Evolutionary conservation across 192 early-diverging fungal species (phyloP).

Genomic region (Coemansia sp.): DNA sequence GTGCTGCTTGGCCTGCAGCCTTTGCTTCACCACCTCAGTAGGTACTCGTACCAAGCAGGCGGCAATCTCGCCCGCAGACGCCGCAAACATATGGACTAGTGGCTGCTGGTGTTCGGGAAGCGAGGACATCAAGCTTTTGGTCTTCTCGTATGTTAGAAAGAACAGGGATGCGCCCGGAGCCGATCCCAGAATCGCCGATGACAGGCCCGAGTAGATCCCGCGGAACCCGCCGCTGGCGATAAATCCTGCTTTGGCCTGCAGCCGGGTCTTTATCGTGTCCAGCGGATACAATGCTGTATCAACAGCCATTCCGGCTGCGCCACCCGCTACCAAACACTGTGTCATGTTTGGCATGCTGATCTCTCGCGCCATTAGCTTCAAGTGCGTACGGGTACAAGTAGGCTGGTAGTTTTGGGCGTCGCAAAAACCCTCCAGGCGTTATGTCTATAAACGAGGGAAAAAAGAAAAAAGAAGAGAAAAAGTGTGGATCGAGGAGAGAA

Average conservation of each 20-base stretch:
- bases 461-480: neutral
- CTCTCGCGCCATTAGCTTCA: slow-evolving; percentile 12
- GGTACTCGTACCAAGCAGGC: slow-evolving; percentile 93
- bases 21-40: slow-evolving; percentile 93
- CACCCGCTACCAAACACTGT: slow-evolving; percentile 74
- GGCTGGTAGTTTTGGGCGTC: too few relatives aligned
- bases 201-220: slow-evolving; percentile 87
- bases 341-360: slow-evolving; percentile 31
- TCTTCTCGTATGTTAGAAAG: slow-evolving; percentile 88
- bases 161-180: slow-evolving; percentile 86
- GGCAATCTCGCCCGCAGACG: slow-evolving; percentile 85
- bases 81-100: slow-evolving; percentile 81
- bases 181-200: slow-evolving; percentile 88
- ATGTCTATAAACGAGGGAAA: slow-evolving; percentile 2
- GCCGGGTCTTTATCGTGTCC: slow-evolving; percentile 95
- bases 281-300: slow-evolving; percentile 92
- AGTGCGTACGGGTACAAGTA: neutral
- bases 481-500: neutral
- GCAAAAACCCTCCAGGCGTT: neutral
- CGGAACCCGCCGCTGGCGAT: slow-evolving; percentile 80
- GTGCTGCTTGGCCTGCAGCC: slow-evolving; percentile 89
- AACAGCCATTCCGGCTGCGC: slow-evolving; percentile 85
- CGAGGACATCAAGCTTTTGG: slow-evolving; percentile 55
- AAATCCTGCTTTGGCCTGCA: slow-evolving; percentile 86
- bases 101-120: slow-evolving; percentile 44